Percentiles rank a stretch among this genome's conserved stretches.
phyloP scores from a whole-genome alignment of 257 asterid genomes.

The Linderniella brevidens region DNA sequence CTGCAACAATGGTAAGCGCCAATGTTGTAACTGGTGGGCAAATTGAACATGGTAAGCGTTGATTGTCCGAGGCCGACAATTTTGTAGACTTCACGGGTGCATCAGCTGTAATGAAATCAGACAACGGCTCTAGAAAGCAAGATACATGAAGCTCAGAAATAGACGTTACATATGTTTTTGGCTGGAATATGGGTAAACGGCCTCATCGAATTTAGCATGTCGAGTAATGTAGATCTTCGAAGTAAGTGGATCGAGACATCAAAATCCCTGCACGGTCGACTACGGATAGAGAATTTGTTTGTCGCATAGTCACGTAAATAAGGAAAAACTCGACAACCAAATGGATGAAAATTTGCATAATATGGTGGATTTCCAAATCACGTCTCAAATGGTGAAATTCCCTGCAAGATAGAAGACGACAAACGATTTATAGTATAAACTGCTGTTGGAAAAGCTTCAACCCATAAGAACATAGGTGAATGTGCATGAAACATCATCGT shows the following conservation, averaged over 20 bases:
- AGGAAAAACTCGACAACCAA: background rate
- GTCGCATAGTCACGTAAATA: background rate
- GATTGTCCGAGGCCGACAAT: background rate
- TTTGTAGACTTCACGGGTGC: background rate
- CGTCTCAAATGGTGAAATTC: background rate
- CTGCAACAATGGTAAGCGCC: background rate
- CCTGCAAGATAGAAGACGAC: background rate
- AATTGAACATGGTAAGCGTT: background rate
- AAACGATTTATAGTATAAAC: background rate
- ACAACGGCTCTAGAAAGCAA: background rate
- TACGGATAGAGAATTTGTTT: background rate
- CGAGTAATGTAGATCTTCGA: background rate
- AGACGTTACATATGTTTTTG: background rate
- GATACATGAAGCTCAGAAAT: background rate
- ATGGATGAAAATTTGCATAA: background rate
- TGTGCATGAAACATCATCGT: background rate
- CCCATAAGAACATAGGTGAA: background rate
- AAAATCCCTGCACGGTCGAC: background rate
- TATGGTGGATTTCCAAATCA: background rate
- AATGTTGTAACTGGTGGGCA: background rate
- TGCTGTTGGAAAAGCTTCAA: background rate
- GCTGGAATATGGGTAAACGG: background rate
- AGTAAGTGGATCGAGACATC: too few relatives aligned
- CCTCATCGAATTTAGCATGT: background rate
- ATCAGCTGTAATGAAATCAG: background rate